Base-by-base conservation (phyloP, 1,284 basidiomycete species). In the Ganoderma boninense region DNA sequence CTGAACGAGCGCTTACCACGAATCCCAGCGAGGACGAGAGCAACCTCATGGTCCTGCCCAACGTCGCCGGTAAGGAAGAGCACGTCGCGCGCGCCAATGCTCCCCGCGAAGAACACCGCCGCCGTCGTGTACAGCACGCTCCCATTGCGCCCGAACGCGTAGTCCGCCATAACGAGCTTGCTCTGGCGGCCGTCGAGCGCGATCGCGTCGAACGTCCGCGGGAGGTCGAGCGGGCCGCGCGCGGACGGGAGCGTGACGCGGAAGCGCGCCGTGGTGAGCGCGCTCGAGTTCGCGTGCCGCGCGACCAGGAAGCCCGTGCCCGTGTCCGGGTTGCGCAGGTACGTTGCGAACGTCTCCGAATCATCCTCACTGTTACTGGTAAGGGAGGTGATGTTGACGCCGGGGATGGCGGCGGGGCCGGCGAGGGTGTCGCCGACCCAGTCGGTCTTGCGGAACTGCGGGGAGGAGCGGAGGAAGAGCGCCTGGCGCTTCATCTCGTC, bases 361-460 rank as follows among this genome's bases (percentile, higher is more conserved):
- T n/a, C n/a, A n/a, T n/a, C n/a, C n/a, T n/a, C n/a, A n/a, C n/a
- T n/a, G n/a, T n/a, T n/a, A n/a, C n/a, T n/a, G n/a, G n/a, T n/a
- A n/a, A n/a, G n/a, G 38, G 38, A 38, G 11, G 85, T 85, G n/a
- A 89, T 82, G 0, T 80, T 81, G 6, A 86, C 82, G 7, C 86
- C 82, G 2, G 78, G 75, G 20, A 77, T 79, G n/a, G 87, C 87
- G 7, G 83, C 86, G 5, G 83, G 87, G 42, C 83, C 71, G 29
- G 26, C 6, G 29, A 32, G 54, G 52, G 87, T 85, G 73, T 94
- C 87, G 1, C 89, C 89, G n/a, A 94, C 81, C 86, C 89, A 88
- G 72, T 94, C 87, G 0, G 94, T 95, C 80, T 93, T 92, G 79
- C 89, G 88, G 77, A 95, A 93, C 44, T 90, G 88, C 0, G 89